Percentiles rank a stretch among this genome's conserved stretches.
Evolutionary conservation across 2,329 filamentous ascomycete species (phyloP).

Genomic region (Colletotrichum karsti): DNA sequence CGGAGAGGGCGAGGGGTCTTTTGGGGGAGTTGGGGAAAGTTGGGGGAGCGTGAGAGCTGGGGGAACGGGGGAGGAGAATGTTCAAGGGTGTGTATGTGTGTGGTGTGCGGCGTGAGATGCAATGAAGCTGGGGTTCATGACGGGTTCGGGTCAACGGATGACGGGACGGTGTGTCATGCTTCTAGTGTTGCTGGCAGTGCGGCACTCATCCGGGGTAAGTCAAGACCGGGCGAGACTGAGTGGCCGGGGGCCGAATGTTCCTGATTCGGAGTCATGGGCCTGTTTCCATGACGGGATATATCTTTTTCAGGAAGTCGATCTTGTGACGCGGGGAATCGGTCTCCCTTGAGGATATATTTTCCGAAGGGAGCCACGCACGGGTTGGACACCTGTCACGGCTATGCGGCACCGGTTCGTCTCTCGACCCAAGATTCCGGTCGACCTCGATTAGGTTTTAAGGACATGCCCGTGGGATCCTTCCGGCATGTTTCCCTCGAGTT

Average conservation of each 20-base stretch:
- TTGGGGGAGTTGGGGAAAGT: slow-evolving; percentile 20
- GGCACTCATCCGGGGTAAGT: neutral
- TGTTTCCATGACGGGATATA: neutral
- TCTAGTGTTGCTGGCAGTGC: neutral
- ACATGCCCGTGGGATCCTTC: neutral
- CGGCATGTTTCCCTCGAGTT: neutral
- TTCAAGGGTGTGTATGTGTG: too few species aligned
- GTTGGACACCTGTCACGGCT: neutral
- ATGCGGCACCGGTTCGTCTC: neutral
- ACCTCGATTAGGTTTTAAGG: slow-evolving; percentile 1
- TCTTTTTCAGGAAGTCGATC: neutral
- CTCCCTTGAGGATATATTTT: too few species aligned
- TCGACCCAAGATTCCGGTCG: neutral
- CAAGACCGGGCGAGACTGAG: neutral
- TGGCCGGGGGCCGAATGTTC: neutral
- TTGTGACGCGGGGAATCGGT: neutral
- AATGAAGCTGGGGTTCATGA: neutral
- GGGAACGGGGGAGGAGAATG: neutral
- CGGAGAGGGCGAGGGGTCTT: slow-evolving; percentile 18
- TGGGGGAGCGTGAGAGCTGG: neutral
- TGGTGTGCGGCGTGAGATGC: neutral
- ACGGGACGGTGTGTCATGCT: neutral
- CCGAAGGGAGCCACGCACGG: neutral
- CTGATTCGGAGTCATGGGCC: neutral
- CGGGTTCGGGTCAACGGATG: neutral